phyloP scores from a whole-genome alignment of 2,329 filamentous ascomycete genomes.

The Colletotrichum tabaci region DNA sequence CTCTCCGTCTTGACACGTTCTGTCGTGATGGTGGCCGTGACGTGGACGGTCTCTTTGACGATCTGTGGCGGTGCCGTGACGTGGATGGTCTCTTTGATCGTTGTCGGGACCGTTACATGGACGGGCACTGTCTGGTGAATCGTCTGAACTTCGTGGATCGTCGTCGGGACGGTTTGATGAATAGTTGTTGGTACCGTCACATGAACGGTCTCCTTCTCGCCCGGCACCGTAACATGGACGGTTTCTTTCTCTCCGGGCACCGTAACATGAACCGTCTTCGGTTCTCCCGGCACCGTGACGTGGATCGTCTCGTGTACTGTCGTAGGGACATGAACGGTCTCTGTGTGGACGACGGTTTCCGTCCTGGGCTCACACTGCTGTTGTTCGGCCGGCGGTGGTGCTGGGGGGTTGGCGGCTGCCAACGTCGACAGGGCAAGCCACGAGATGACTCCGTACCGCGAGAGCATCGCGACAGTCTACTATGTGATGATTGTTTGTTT shows the following conservation, averaged over 20 bases:
- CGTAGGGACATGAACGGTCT: constrained; percentile 9
- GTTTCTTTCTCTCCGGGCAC: constrained; percentile 12
- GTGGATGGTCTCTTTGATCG: constrained; percentile 28
- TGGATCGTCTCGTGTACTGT: constrained; percentile 22
- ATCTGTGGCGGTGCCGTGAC: constrained; percentile 24
- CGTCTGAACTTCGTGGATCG: constrained; percentile 28
- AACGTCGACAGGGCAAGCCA: constrained; percentile 34
- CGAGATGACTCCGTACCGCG: constrained; percentile 29
- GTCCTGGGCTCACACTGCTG: constrained; percentile 33
- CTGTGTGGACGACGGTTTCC: constrained; percentile 37
- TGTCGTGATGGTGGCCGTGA: constrained; percentile 13
- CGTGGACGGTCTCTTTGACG: constrained; percentile 37
- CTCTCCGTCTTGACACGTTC: constrained; percentile 17
- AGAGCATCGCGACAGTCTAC: constrained; percentile 24
- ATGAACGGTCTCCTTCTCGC: constrained; percentile 30
- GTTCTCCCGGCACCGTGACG: constrained; percentile 14
- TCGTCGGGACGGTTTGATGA: constrained; percentile 23
- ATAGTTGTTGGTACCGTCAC: constrained; percentile 30
- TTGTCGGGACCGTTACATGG: constrained; percentile 22
- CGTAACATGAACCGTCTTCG: neutral
- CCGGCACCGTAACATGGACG: constrained; percentile 25
- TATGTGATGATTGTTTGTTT: neutral
- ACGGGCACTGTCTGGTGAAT: constrained; percentile 28
- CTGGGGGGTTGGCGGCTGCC: constrained; percentile 36
- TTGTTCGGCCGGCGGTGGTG: constrained; percentile 10